Evolutionary conservation across 148 eudicot genomes (phyloP).

Genomic region (Heliosperma pusillum): DNA sequence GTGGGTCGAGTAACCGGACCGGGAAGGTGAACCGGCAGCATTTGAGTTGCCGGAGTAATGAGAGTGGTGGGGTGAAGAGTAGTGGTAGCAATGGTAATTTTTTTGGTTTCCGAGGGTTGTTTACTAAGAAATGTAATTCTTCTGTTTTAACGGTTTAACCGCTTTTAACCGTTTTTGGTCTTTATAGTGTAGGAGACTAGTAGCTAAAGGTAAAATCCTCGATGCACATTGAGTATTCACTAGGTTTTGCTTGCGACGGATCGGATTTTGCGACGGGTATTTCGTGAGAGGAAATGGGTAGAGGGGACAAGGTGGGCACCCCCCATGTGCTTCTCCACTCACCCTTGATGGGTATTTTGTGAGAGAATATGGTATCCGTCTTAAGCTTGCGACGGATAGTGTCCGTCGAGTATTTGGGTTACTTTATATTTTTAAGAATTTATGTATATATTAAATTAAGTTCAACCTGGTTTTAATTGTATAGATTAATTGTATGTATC

Average conservation of each 20-base stretch:
- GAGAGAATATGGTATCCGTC: too few species aligned
- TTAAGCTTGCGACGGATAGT: too few species aligned
- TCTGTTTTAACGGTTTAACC: constrained; percentile 37
- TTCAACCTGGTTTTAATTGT: neutral
- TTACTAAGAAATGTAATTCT: constrained; percentile 52
- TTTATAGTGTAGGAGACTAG: neutral
- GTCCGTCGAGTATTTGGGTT: neutral
- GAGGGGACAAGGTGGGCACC: too few species aligned
- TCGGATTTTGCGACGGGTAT: too few species aligned
- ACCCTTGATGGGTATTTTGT: too few species aligned
- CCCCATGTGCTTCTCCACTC: too few species aligned
- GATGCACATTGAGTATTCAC: too few species aligned
- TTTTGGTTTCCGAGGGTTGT: constrained; percentile 60
- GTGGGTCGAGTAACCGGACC: constrained; percentile 19
- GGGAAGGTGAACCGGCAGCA: constrained; percentile 58
- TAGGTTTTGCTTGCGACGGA: too few species aligned
- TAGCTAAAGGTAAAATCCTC: neutral
- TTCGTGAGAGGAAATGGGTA: too few species aligned
- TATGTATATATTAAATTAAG: neutral
- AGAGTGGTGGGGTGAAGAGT: constrained; percentile 6
- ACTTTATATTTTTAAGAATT: neutral
- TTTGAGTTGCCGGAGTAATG: constrained; percentile 49
- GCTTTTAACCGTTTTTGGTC: too few species aligned
- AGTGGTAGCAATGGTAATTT: constrained; percentile 40
- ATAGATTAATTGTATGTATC: neutral